Evolutionary conservation across 31 red algal species (phyloP), one percentile per base, ranked within the genome.

Genomic region (Porphyra umbilicalis): DNA sequence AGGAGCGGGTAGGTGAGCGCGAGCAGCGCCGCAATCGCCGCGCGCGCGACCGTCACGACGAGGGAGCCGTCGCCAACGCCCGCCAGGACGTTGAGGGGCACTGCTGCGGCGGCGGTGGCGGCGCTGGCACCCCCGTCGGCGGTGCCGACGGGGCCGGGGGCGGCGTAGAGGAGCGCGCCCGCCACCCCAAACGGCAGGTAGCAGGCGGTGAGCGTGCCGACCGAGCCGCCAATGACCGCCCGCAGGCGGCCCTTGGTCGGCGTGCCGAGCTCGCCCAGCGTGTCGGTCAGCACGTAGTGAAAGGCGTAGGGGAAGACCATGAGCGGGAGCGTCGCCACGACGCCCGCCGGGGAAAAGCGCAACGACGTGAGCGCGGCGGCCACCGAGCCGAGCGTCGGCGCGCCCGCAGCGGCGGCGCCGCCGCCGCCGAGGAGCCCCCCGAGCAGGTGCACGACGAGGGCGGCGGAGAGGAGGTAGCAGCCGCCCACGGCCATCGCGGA

Each of bases 251-350:
- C 78, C 11, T 35, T 74, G 30, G 91, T 87, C 30, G 91, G 83
- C 33, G 88, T 89, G 36, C 30, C 18, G 20, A 93, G 77, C 76
- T 93, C 91, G 30, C 76, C 76, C 8, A 93, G 76, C 10, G 91
- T 86, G 78, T 93, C 91, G 9, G 91, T 93, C 25, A 93, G 82
- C 13, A 93, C 86, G 68, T 93, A 93, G 35, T 93, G 91, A 35
- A 86, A 93, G 9, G 91, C 91, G 39, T 93, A 89, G 6, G 86
- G 80, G 80, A 93, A 93, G 74, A 82, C 84, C 77, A 93, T 80
- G 86, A 93, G 83, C 5, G 91, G 91, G 81, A 88, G 34, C 32
- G 81, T 81, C 46, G 85, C 83, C 2, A 89, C 30, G 13, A 89
- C 30, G 32, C 86, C 91, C 25, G 30, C 57, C 4, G 57, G 57